Evolutionary conservation across 2,329 filamentous ascomycete genomes (phyloP), one percentile per base, ranked within the genome.

Genomic region (Penicillium brevicompactum): DNA sequence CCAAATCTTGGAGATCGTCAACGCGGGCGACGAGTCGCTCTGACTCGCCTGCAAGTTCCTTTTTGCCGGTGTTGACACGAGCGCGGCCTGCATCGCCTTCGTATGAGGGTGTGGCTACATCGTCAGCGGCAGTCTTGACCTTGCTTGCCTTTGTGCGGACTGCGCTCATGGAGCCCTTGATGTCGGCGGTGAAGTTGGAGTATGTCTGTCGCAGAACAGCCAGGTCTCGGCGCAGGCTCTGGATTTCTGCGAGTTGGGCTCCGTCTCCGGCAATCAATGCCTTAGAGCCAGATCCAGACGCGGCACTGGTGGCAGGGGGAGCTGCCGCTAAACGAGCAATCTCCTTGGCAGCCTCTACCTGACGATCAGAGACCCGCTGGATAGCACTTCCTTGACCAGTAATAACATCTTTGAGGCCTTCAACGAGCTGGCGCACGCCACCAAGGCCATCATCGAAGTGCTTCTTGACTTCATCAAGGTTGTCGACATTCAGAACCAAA

Each of bases 1-100:
- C 91, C 51, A 94, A 81, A 73, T 99, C 94, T 76, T 97, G 94
- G n/a, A 99, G 83, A 69, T 97, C 93, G 70, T 99, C 94, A 10
- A 99, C 94, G 69, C 91, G 89, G 64, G 86, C 88, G 62, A 99
- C 92, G 53, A 99, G 87, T 59, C 87, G 88, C 73, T 97, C 93
- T 0, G 91, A 96, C 70, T 97, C 93, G 24, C 88, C 82, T 48
- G 88, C 90, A 57, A 99, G 85, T 56, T 87, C 84, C 75, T 96
- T 96, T 72, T 96, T 95, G 46, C 93, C 93, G 34, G 82, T 84
- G 62, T 89, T 88, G 62, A 99, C 91, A 67, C 97, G 94, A 8
- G 86, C 82, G 62, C 92, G 89, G 32, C 93, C 93, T n/a, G 86
- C 86, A 62, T 90, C 89, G 37, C 88, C 88, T 56, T 90, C 86